Evolutionary conservation across 2,329 filamentous ascomycete species (phyloP).

Genomic region (Xylariaceae sp.): DNA sequence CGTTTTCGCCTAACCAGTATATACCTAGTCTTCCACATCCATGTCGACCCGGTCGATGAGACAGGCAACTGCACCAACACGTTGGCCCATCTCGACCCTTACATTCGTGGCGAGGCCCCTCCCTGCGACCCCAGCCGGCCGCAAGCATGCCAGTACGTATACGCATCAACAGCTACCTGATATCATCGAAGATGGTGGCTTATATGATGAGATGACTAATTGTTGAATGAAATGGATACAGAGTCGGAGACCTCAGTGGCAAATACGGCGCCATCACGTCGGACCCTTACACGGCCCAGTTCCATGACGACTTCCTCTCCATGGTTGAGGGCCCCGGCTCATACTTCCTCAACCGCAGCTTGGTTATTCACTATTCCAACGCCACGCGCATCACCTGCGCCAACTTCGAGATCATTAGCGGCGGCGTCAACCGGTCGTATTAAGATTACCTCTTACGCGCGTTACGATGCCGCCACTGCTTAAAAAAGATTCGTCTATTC

Average conservation of each 20-base stretch:
- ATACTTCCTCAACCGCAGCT: constrained; percentile 60
- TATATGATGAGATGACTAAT: neutral
- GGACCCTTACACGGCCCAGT: constrained; percentile 45
- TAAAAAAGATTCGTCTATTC: constrained; percentile 18
- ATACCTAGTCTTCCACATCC: constrained; percentile 63
- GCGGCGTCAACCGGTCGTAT: neutral
- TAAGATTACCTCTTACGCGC: neutral
- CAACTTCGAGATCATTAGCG: constrained; percentile 44
- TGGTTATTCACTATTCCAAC: constrained; percentile 60
- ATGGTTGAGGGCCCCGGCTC: constrained; percentile 44
- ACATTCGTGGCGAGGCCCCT: constrained; percentile 54
- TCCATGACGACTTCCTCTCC: constrained; percentile 54
- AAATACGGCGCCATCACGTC: constrained; percentile 60
- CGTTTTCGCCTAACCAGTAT: constrained; percentile 14
- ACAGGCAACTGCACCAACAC: constrained; percentile 68
- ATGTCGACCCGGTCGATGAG: constrained; percentile 55
- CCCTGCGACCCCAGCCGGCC: constrained; percentile 54
- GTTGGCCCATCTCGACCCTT: constrained; percentile 66
- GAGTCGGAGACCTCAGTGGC: constrained; percentile 67
- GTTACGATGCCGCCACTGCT: constrained; percentile 2
- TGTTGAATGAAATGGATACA: neutral
- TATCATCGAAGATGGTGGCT: too few relatives aligned
- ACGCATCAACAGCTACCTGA: neutral
- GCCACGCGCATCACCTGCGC: constrained; percentile 60
- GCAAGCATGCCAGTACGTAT: constrained; percentile 53